phyloP scores from a whole-genome alignment of 176 grass and related monocot species.

The Musa acuminata region DNA sequence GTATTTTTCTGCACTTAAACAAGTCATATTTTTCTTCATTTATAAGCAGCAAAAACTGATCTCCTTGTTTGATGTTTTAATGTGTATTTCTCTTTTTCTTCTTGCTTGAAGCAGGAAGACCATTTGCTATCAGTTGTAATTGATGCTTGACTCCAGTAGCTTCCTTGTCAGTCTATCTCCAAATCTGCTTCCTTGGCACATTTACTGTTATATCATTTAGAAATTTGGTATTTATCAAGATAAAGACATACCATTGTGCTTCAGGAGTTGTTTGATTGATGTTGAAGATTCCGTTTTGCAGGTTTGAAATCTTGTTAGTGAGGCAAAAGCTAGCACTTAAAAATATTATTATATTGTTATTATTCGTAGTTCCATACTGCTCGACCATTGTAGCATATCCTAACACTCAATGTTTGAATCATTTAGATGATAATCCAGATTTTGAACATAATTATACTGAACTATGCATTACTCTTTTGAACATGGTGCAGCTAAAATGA shows the following conservation, averaged over 20 bases:
- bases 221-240: no score
- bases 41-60: neutral
- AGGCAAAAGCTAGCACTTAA: no score
- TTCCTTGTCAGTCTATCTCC: neutral
- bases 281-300: no score
- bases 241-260: no score
- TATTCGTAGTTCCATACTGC: neutral
- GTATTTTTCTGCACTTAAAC: no score
- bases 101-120: neutral
- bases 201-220: neutral
- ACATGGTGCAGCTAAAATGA: conserved; percentile 85
- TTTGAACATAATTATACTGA: neutral
- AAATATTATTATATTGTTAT: no score
- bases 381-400: neutral
- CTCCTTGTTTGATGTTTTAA: neutral
- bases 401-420: neutral
- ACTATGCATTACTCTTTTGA: neutral
- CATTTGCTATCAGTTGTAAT: neutral
- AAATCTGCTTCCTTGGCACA: neutral
- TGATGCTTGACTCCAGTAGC: neutral
- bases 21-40: no score
- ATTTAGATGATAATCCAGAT: no score
- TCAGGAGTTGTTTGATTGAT: no score
- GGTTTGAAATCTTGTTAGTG: no score
- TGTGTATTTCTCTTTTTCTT: neutral